Conservation (phyloP, 2,329 filamentous ascomycete species). For the Apiospora phragmitis region DNA sequence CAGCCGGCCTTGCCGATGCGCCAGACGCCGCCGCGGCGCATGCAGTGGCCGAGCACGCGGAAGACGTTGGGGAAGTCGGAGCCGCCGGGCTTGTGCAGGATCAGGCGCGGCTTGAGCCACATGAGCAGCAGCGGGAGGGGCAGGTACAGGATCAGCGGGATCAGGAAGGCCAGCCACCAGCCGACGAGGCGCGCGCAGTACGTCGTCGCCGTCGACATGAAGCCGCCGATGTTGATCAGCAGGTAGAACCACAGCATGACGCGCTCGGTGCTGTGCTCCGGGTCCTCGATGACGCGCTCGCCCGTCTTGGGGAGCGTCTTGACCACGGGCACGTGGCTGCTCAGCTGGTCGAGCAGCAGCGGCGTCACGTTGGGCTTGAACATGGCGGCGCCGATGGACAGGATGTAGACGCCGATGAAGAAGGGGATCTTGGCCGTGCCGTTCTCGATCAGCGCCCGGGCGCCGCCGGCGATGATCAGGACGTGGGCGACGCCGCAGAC, state of each 20-base stretch:
- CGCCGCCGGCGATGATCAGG: conserved; percentile 63
- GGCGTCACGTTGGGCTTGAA: conserved; percentile 76
- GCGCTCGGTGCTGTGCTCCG: conserved; percentile 62
- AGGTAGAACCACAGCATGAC: conserved; percentile 67
- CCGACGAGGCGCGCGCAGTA: conserved; percentile 53
- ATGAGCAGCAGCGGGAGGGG: conserved; percentile 42
- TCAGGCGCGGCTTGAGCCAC: conserved; percentile 42
- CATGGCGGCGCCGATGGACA: conserved; percentile 59
- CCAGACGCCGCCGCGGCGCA: conserved; percentile 35
- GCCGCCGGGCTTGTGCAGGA: conserved; percentile 46
- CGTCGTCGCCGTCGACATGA: conserved; percentile 51
- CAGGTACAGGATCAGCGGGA: conserved; percentile 44
- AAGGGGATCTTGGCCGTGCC: conserved; percentile 48
- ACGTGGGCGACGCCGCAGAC: conserved; percentile 68
- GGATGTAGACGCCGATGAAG: conserved; percentile 50
- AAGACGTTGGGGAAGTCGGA: conserved; percentile 46
- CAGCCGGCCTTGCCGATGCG: conserved; percentile 47
- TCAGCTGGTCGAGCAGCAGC: conserved; percentile 67
- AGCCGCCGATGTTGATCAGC: conserved; percentile 55
- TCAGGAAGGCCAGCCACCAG: conserved; percentile 49
- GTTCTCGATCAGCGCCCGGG: conserved; percentile 42
- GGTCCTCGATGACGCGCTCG: conserved; percentile 69
- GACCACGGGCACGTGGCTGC: conserved; percentile 53
- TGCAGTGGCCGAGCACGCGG: conserved; percentile 39
- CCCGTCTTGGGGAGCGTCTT: conserved; percentile 52